Evolutionary conservation across 306 rosid genomes (phyloP).

Genomic region (Pyrus pyrifolia): DNA sequence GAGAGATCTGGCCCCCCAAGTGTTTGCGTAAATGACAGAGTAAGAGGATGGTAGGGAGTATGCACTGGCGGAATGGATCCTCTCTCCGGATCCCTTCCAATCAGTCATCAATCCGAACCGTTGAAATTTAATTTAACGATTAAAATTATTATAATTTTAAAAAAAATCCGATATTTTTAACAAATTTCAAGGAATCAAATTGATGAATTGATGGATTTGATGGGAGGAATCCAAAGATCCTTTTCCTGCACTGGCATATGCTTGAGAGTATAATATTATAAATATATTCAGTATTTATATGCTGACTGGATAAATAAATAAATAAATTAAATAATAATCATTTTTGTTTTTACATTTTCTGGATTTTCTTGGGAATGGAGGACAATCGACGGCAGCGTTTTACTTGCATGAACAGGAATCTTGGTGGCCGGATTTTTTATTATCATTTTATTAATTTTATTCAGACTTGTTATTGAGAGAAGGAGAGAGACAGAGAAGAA

Average conservation of each 20-base stretch:
- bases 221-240: rapidly evolving
- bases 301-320: neutral
- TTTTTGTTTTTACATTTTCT: neutral
- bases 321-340: neutral
- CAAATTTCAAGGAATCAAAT: no score
- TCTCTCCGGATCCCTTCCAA: no score
- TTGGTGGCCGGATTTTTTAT: neutral
- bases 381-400: constrained; percentile 41
- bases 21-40: constrained; percentile 26
- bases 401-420: constrained; percentile 40
- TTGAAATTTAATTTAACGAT: rapidly evolving
- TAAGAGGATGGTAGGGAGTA: neutral
- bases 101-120: rapidly evolving
- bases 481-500: neutral
- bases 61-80: constrained; percentile 20
- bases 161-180: no score
- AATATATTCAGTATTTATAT: neutral
- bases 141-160: no score
- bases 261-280: neutral
- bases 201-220: rapidly evolving
- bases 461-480: neutral
- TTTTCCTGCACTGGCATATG: constrained; percentile 7
- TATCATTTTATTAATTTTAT: neutral
- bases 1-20: constrained; percentile 29
- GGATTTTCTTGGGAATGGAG: constrained; percentile 33